Evolutionary conservation across 108 stramenopile genomes (phyloP).

Genomic region (Cyclotella sp.): DNA sequence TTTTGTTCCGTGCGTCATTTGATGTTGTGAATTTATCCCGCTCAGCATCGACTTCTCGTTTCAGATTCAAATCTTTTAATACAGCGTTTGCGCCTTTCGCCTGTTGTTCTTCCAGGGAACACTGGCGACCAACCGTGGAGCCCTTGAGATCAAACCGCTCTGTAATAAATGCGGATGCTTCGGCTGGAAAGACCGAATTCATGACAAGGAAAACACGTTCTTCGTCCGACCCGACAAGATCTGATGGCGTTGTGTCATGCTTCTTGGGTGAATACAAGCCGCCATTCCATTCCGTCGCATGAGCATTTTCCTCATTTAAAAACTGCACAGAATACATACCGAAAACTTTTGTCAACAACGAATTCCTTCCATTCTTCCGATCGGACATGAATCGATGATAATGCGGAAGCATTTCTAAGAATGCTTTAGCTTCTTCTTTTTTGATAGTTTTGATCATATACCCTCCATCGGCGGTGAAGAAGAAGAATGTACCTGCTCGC

Average conservation of each 20-base stretch:
- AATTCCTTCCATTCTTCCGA: constrained; percentile 58
- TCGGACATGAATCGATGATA: constrained; percentile 78
- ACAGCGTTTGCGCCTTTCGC: constrained; percentile 76
- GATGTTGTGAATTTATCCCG: not conserved
- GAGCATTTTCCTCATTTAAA: constrained; percentile 36
- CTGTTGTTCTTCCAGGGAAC: constrained; percentile 68
- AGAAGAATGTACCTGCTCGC: constrained; percentile 77
- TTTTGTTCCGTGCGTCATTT: not conserved
- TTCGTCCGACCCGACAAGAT: constrained; percentile 25
- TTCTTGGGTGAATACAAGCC: constrained; percentile 36
- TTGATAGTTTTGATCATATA: constrained; percentile 93
- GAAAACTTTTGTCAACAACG: constrained; percentile 82
- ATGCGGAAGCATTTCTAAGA: constrained; percentile 76
- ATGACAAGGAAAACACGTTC: constrained; percentile 80
- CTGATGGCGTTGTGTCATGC: constrained; percentile 14
- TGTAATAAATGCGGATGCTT: constrained; percentile 69
- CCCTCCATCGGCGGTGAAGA: constrained; percentile 87
- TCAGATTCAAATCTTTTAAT: constrained; percentile 82
- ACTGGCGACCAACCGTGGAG: constrained; percentile 85
- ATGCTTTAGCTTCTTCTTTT: constrained; percentile 73
- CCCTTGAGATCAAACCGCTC: constrained; percentile 92
- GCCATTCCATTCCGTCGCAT: constrained; percentile 61
- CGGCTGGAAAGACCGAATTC: constrained; percentile 87
- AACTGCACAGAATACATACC: constrained; percentile 85
- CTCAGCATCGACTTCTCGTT: constrained; percentile 64